Base-by-base conservation (phyloP, 2,329 filamentous ascomycete species). In the Neoscytalidium dimidiatum region DNA sequence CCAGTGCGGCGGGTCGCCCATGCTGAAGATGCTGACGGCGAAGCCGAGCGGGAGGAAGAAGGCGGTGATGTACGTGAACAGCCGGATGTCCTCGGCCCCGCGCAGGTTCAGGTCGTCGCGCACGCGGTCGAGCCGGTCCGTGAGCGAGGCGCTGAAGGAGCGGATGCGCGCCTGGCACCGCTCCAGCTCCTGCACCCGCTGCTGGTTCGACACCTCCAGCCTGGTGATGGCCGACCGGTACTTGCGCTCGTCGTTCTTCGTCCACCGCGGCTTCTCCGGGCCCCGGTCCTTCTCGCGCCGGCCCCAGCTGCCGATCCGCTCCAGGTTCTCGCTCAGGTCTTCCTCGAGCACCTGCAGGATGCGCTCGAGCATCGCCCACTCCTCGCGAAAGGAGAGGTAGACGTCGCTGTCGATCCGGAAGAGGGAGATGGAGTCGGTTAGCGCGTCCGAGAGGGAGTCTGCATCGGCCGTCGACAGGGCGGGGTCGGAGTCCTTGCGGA, bases 41-140 rank as follows among this genome's bases (percentile, higher is more conserved):
- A 78, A 74, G 7, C 74, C 72, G 0, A 75, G 66, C 0, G 75
- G 75, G 2, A 78, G 66, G 66, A 78, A 78, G 23, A 78, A 70
- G 4, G 74, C 72, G 0, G 75, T 78, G 3, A 75, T 72, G 56
- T 76, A 76, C 0, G 76, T 78, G 62, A 78, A 77, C 44, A 72
- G 68, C 0, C 70, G 70, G 49, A 77, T 71, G 51, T 77, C 72
- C 48, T 75, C 70, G 0, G 71, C 69, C 23, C 72, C 57, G 8
- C 49, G 56, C 11, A 70, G 66, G 29, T 65, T 69, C 7, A 70
- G 57, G 17, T 71, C 68, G 21, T 69, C 64, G 9, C 69, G 64
- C 13, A 68, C 68, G 2, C 68, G 66, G 35, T 69, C 69, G 4
- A 69, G 66, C 2, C 65, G 65, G 46, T 65, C 68, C 1, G 62